Base-by-base conservation (phyloP, 1,284 basidiomycete genomes). In the Trametes versicolor region DNA sequence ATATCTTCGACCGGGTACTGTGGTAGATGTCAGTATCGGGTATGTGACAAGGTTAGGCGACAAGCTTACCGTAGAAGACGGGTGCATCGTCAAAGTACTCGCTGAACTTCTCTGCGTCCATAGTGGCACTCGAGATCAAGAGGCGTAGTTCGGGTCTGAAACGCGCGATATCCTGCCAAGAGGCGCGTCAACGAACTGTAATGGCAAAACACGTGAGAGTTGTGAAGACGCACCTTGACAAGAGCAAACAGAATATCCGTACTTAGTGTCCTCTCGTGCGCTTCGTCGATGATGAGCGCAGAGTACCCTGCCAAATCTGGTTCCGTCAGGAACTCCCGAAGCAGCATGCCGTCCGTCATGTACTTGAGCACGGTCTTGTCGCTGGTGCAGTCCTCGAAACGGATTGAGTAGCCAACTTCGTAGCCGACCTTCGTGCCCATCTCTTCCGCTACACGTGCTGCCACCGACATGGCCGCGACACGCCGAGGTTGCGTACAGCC, bases 401-500 rank as follows among this genome's bases (percentile, higher is more conserved):
- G 95, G 72, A 99, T 99, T 36, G 95, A 96, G 79, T 99, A 99
- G 17, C 98, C 98, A 66, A 99, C 97, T 79, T 99, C 97, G 71
- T 97, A 93, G 3, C 98, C 98, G 25, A 99, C 89, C 75, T 98
- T 93, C 6, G 91, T 93, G 5, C 97, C 98, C 91, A 99, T 96
- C 80, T 99, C 98, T 69, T 99, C 98, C 0, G 97, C 97, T 4
- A 99, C 98, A 81, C 98, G 96, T 5, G 96, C 96, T 1, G 98
- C 98, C 55, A 99, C 98, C 51, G 95, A 97, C 98, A 99, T 99
- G 36, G 98, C 98, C 4, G 98, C 98, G 15, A 99, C 98, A 70
- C 98, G 94, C 74, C 98, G 93, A 39, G 98, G 98, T 78, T 99
- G 98, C 0, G 98, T 99, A 75, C 98, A 99, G 0, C 97, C 98